Evolutionary conservation across 768 basidiomycete genomes (phyloP), one percentile per base, ranked within the genome.

Genomic region (Amanita pallidorosea): DNA sequence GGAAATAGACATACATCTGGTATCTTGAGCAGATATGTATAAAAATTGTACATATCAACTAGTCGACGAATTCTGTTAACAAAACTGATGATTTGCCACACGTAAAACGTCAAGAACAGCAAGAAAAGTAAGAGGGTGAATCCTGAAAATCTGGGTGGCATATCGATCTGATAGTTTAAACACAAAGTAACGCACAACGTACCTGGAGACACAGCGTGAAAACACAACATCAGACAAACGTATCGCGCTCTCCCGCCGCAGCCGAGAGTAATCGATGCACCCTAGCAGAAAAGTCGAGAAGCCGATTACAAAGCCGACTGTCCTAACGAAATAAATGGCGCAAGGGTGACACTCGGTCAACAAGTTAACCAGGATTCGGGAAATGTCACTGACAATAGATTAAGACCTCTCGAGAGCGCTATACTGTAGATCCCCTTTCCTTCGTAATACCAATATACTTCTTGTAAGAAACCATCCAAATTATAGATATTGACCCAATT

Each of bases 401-500:
- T 97, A n/a, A 99, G 75, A 17, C 89, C 85, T 41, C 88, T 76
- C 7, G 88, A 77, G 18, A 99, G 74, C 11, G 89, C 89, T 58
- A 99, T 99, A 58, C 90, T 93, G 62, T 87, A 97, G 33, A 97
- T 85, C 1, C 96, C 96, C 63, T 96, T 96, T 22, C 94, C 93
- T 61, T 90, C 86, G 63, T 99, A 99, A 65, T 98, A 99, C 41
- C 76, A 74, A 65, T 99, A 98, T 35, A 90, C 90, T 55, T 97
- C 92, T 66, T 95, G 90, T 25, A 99, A 68, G 65, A 94, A 99
- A 7, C 82, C 83, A 60, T 99, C 96, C 35, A 99, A 75, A 62
- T 99, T 97, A 63, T 92, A 91, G 11, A 98, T 92, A 62, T 99
- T 99, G 53, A 97, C 92, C 96, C 96, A 99, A 52, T 88, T 87